Percentiles rank a stretch among this genome's conserved stretches.
Evolutionary conservation across 108 stramenopile genomes (phyloP).

Genomic region (Seminavis robusta): DNA sequence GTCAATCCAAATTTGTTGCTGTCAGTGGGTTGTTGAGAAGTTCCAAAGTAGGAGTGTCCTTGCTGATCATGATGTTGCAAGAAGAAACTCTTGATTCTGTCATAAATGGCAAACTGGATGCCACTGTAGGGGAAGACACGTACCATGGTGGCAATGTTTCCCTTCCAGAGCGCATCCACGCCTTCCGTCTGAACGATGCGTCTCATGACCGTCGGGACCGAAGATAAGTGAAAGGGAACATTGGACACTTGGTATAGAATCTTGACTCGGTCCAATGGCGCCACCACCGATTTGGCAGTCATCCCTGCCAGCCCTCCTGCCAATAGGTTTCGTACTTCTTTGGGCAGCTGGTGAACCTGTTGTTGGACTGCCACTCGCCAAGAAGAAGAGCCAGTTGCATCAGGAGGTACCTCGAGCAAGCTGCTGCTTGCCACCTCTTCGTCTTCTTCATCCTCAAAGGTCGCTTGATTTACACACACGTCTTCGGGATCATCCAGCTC

Average conservation of each 20-base stretch:
- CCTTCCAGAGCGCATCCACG: slow-evolving; percentile 87
- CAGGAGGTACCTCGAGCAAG: too few relatives aligned
- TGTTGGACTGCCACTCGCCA: too few relatives aligned
- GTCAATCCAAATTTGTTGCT: slow-evolving; percentile 52
- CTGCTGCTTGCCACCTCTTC: too few relatives aligned
- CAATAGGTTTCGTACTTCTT: slow-evolving; percentile 71
- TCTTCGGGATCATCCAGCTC: too few relatives aligned
- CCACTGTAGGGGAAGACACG: slow-evolving; percentile 97
- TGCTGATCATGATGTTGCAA: slow-evolving; percentile 32
- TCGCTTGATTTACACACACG: too few relatives aligned
- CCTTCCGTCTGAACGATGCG: slow-evolving; percentile 80
- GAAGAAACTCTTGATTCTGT: slow-evolving; percentile 72
- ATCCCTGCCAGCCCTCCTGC: slow-evolving; percentile 84
- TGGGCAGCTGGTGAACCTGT: too few relatives aligned
- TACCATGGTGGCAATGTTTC: slow-evolving; percentile 93
- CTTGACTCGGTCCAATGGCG: slow-evolving; percentile 90
- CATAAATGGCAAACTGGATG: slow-evolving; percentile 97
- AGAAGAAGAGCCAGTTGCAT: too few relatives aligned
- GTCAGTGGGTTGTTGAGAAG: background rate
- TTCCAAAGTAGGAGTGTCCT: background rate
- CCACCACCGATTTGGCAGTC: slow-evolving; percentile 84
- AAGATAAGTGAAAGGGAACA: slow-evolving; percentile 56
- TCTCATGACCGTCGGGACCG: slow-evolving; percentile 61
- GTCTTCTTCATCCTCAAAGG: too few relatives aligned
- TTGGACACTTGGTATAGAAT: slow-evolving; percentile 85